Evolutionary conservation across 345 rosid species (phyloP), one percentile per base, ranked within the genome.

Genomic region (Corymbia maculata): DNA sequence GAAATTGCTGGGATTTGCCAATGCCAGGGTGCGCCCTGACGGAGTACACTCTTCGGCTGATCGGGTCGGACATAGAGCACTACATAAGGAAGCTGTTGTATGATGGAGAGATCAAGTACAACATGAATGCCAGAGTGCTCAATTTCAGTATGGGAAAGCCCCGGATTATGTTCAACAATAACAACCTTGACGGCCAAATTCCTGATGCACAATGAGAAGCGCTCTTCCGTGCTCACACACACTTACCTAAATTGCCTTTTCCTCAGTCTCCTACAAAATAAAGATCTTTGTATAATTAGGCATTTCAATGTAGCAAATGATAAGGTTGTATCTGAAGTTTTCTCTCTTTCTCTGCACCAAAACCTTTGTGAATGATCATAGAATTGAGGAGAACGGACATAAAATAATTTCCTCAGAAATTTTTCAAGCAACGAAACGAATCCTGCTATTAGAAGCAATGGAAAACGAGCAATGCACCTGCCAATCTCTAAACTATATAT

Each of bases 91-190:
- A 96, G 93, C 91, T 97, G 90, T 90, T 96, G 52, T 97, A 93
- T 53, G 97, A 94, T 87, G 99, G 99, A 87, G 95, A 95, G 89
- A 97, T 96, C 89, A 95, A 95, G 91, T 97, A 97, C 94, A 97
- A 95, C 90, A 95, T 96, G 98, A 94, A 93, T 82, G 95, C 98
- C 66, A 92, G 92, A 88, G 95, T 93, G 70, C 95, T 97, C 36
- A 97, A 96, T 89, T 97, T 97, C 92, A 97, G 99, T 92, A 97
- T 95, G 97, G 97, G 98, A 16, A 96, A 96, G 91, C 97, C 96
- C 4, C 93, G 96, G 42, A 91, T 94, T 86, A 91, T 91, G 44
- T 92, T 95, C 91, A 93, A 93, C 47, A 92, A 91, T 64, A 92
- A 89, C 47, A 86, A 92, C 24, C 47, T 85, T 1, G 49, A 75